phyloP scores from a whole-genome alignment of 164 flowering plant genomes.

The Macadamia tetraphylla region DNA sequence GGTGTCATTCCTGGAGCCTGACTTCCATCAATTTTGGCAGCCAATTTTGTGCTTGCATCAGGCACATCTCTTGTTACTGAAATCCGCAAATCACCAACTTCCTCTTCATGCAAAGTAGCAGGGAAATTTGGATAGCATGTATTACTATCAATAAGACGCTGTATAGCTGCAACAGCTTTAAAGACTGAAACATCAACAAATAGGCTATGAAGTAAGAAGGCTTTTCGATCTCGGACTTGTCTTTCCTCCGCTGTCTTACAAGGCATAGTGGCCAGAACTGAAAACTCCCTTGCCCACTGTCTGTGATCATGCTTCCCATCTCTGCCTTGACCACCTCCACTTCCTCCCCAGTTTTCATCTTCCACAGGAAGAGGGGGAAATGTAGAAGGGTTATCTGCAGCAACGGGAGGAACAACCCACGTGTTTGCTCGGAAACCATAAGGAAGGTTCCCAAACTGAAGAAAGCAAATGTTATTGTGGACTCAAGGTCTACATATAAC shows the following conservation, averaged over 20 bases:
- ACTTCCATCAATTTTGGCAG: slow-evolving; percentile 70
- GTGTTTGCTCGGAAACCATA: slow-evolving; percentile 93
- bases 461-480: slow-evolving; percentile 2
- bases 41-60: slow-evolving; percentile 70
- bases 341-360: slow-evolving; percentile 95
- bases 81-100: slow-evolving; percentile 64
- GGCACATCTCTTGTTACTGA: slow-evolving; percentile 57
- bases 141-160: slow-evolving; percentile 31
- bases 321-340: slow-evolving; percentile 86
- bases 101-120: slow-evolving; percentile 41
- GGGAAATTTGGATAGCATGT: slow-evolving; percentile 18
- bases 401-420: slow-evolving; percentile 87
- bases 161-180: slow-evolving; percentile 65
- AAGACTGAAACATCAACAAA: slow-evolving; percentile 86
- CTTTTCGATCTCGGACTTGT: slow-evolving; percentile 82
- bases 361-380: slow-evolving; percentile 79
- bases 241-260: slow-evolving; percentile 89
- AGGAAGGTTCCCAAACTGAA: slow-evolving; percentile 95
- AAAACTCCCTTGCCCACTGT: slow-evolving; percentile 73
- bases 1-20: slow-evolving; percentile 49
- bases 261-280: slow-evolving; percentile 81
- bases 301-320: slow-evolving; percentile 62
- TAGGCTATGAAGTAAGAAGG: slow-evolving; percentile 82
- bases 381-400: slow-evolving; percentile 57
- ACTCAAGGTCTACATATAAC: neutral